A percentile compares a stretch with the other conserved stretches of the same genome.
These are phyloP conservation scores for Geopyxis carbonaria DNA, from an alignment of 495 filamentous ascomycete genomes.

Conservation along the genomic window DNA sequence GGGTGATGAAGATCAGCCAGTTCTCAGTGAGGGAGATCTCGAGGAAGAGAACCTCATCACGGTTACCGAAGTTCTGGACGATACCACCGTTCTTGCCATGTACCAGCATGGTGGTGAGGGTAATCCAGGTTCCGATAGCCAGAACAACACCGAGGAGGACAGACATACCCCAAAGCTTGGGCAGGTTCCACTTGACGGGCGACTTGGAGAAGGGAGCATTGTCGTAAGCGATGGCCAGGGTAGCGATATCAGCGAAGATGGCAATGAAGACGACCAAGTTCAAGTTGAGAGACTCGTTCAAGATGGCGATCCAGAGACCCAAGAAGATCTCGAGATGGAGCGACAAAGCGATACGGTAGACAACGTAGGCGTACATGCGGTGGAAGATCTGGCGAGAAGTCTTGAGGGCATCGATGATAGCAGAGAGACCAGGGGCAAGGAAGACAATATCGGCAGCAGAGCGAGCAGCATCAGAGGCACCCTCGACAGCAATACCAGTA, in stretches of 20 bases:
- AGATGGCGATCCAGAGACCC: conserved; percentile 74
- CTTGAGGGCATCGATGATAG: conserved; percentile 86
- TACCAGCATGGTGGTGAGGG: conserved; percentile 58
- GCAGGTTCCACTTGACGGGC: conserved; percentile 88
- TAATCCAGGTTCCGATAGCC: conserved; percentile 69
- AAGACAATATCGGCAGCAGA: conserved; percentile 91
- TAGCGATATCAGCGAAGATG: conserved; percentile 88
- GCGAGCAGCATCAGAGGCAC: conserved; percentile 79
- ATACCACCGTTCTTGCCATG: conserved; percentile 55
- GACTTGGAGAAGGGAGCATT: conserved; percentile 72
- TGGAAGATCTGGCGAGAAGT: conserved; percentile 92
- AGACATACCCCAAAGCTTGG: conserved; percentile 83
- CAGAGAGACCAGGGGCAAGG: conserved; percentile 73
- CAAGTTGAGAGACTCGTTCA: conserved; percentile 68
- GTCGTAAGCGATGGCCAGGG: conserved; percentile 83
- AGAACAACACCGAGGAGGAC: conserved; percentile 65
- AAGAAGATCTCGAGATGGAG: conserved; percentile 81
- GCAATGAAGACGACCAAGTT: conserved; percentile 83
- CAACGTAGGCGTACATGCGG: conserved; percentile 92
- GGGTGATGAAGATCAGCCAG: conserved; percentile 93
- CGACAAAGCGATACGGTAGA: conserved; percentile 87
- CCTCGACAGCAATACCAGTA: conserved; percentile 85
- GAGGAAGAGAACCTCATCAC: conserved; percentile 71
- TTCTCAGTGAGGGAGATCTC: conserved; percentile 84
- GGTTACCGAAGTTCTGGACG: conserved; percentile 68